A percentile compares a stretch with the other conserved stretches of the same genome.
These are phyloP conservation scores for Macrotyloma uniflorum DNA, from an alignment of 306 rosid species.

Conservation along the genomic window DNA sequence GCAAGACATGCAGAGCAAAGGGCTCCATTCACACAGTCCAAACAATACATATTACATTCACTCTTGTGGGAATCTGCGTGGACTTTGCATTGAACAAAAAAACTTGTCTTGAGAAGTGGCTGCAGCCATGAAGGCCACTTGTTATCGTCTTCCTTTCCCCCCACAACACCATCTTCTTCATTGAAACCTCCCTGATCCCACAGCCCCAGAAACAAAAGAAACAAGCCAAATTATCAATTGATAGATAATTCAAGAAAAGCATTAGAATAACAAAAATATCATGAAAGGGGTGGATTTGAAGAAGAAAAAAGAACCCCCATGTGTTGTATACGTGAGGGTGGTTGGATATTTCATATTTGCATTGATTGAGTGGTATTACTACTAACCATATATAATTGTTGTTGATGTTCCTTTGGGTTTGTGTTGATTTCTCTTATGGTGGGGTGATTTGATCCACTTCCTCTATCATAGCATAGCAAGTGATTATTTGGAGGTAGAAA, in stretches of 20 bases:
- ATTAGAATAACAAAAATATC: neutral
- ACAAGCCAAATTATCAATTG: neutral
- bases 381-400: constrained; percentile 54
- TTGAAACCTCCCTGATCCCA: constrained; percentile 37
- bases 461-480: constrained; percentile 21
- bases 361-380: neutral
- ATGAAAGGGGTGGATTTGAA: neutral
- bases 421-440: constrained; percentile 17
- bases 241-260: neutral
- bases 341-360: constrained; percentile 27
- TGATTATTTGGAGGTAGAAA: constrained; percentile 19
- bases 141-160: constrained; percentile 37
- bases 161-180: constrained; percentile 17
- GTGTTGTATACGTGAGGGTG: neutral
- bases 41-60: constrained; percentile 79
- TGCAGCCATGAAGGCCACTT: constrained; percentile 70
- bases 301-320: neutral
- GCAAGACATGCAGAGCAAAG: constrained; percentile 66
- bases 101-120: constrained; percentile 63
- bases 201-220: constrained; percentile 16
- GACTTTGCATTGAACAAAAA: constrained; percentile 73
- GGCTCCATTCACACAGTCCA: constrained; percentile 73
- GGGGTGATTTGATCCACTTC: constrained; percentile 31
- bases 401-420: neutral
- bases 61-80: constrained; percentile 73